phyloP scores from a whole-genome alignment of 257 asterid genomes.

The Solanum paucissectum region DNA sequence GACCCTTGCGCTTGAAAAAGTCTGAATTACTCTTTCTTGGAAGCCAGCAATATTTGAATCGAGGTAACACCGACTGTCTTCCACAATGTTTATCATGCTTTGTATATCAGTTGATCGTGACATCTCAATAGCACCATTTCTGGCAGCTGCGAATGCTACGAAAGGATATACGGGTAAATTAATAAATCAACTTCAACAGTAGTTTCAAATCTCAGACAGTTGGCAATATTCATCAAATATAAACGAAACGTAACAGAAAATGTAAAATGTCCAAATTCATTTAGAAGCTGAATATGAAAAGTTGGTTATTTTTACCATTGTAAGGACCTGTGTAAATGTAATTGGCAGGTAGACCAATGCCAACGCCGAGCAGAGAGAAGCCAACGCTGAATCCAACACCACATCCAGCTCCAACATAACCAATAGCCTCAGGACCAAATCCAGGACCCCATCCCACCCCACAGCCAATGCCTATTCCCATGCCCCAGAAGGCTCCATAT shows the following conservation, averaged over 20 bases:
- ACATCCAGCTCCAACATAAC: constrained; percentile 95
- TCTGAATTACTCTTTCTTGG: constrained; percentile 16
- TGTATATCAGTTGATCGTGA: constrained; percentile 24
- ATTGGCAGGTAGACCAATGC: constrained; percentile 87
- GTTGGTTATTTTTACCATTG: constrained; percentile 25
- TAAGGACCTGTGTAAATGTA: constrained; percentile 38
- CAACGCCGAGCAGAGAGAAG: constrained; percentile 62
- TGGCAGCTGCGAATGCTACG: constrained; percentile 37
- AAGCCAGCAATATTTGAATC: constrained; percentile 17
- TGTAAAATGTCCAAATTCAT: background rate
- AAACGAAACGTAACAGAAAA: background rate
- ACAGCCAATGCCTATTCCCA: constrained; percentile 88
- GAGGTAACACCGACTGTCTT: constrained; percentile 27
- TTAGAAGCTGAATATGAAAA: background rate
- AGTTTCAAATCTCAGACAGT: background rate
- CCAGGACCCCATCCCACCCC: constrained; percentile 99
- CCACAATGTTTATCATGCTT: constrained; percentile 16
- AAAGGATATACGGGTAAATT: background rate
- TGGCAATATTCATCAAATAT: background rate
- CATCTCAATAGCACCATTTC: constrained; percentile 31
- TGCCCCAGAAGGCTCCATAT: constrained; percentile 88
- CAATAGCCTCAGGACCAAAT: constrained; percentile 87
- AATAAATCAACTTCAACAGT: background rate
- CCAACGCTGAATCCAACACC: constrained; percentile 89
- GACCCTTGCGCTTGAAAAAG: constrained; percentile 17